A percentile compares a stretch with the other conserved stretches of the same genome.
Evolutionary conservation across 176 grass and related monocot genomes (phyloP).

Genomic region (Triticum urartu): DNA sequence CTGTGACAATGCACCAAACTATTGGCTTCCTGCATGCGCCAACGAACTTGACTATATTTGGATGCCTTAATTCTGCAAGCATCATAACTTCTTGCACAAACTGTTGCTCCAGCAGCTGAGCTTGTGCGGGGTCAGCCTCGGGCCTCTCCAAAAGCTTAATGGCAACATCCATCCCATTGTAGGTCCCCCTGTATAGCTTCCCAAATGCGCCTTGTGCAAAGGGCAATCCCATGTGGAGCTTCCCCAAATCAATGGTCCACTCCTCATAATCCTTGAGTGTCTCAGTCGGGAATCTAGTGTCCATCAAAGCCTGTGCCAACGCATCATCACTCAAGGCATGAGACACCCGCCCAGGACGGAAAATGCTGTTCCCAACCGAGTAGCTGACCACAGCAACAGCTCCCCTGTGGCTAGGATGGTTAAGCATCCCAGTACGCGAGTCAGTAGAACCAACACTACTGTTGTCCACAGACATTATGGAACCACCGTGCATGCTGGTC

Average conservation of each 20-base stretch:
- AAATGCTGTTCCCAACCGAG: constrained; percentile 58
- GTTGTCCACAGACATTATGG: constrained; percentile 55
- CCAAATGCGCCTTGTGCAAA: constrained; percentile 88
- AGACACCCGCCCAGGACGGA: constrained; percentile 56
- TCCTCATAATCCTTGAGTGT: constrained; percentile 73
- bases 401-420: constrained; percentile 56
- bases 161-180: constrained; percentile 72
- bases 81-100: constrained; percentile 86
- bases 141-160: constrained; percentile 83
- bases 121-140: constrained; percentile 52
- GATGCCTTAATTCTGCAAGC: constrained; percentile 72
- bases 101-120: constrained; percentile 70
- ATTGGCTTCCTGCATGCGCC: constrained; percentile 74
- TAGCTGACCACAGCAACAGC: constrained; percentile 46
- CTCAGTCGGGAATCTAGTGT: constrained; percentile 54
- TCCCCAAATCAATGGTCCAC: constrained; percentile 74
- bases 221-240: constrained; percentile 64
- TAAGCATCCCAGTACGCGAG: constrained; percentile 58
- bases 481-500: constrained; percentile 57
- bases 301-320: constrained; percentile 81
- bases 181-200: constrained; percentile 75
- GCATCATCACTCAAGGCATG: constrained; percentile 73
- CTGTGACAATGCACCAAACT: constrained; percentile 84
- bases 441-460: constrained; percentile 66
- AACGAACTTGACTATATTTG: constrained; percentile 72